Percentiles rank a stretch among this genome's conserved stretches.
Evolutionary conservation across 495 filamentous ascomycete species (phyloP).

Genomic region (Chlorociboria aeruginascens): DNA sequence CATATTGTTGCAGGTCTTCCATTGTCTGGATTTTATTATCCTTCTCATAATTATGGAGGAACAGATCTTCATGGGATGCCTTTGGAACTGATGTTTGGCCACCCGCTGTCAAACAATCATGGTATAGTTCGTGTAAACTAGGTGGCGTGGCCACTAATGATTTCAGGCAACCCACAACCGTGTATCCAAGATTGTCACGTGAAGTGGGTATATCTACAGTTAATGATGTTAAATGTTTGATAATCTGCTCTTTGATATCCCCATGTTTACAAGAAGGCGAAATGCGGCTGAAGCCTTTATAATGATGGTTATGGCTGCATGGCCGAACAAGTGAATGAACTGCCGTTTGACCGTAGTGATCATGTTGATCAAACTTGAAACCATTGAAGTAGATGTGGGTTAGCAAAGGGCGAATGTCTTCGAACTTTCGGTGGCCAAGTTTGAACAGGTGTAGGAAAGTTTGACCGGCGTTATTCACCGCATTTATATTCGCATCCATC

Average conservation of each 20-base stretch:
- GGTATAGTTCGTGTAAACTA: too few species aligned
- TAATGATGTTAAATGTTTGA: background rate
- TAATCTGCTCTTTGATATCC: too few species aligned
- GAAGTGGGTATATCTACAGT: background rate
- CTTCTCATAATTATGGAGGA: background rate
- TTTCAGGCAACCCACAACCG: background rate
- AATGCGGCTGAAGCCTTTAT: too few species aligned
- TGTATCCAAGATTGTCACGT: conserved; percentile 4
- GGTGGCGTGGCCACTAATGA: too few species aligned
- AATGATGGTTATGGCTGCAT: background rate
- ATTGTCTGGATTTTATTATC: background rate
- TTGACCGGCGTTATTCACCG: conserved; percentile 1
- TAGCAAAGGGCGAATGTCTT: conserved; percentile 1
- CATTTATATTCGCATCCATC: background rate
- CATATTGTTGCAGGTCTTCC: conserved; percentile 5
- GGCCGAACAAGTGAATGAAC: conserved; percentile 1
- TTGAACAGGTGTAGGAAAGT: conserved; percentile 5
- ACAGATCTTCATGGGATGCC: background rate
- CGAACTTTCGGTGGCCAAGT: background rate
- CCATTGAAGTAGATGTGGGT: background rate
- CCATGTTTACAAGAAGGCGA: too few species aligned
- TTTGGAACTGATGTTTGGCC: background rate
- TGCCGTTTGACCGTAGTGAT: conserved; percentile 1
- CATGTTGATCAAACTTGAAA: conserved; percentile 3
- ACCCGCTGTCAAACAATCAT: too few species aligned